These are phyloP conservation scores for Pyronema omphalodes DNA, from an alignment of 495 filamentous ascomycete genomes.

Conservation along the genomic window DNA sequence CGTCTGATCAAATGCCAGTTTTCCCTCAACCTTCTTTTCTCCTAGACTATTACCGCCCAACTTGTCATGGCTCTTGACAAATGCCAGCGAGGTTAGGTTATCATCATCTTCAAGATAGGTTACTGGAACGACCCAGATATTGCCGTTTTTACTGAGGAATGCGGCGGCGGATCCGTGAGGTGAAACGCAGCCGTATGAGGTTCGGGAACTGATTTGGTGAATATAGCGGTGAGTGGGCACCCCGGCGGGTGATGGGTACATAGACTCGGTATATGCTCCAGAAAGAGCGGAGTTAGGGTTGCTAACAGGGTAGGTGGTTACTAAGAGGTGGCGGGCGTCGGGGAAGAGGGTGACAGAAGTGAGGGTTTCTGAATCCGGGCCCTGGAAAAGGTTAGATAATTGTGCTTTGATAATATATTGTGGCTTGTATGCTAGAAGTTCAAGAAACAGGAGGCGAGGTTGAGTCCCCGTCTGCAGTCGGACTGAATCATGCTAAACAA, in stretches of 20 bases:
- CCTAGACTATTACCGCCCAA: slow-evolving; percentile 11
- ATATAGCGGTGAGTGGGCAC: slow-evolving; percentile 11
- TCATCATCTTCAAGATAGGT: slow-evolving; percentile 17
- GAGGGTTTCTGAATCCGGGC: slow-evolving; percentile 18
- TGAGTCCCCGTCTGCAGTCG: no score
- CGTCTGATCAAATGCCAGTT: slow-evolving; percentile 15
- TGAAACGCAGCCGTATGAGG: slow-evolving; percentile 13
- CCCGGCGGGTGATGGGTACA: slow-evolving; percentile 1
- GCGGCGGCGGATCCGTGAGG: slow-evolving; percentile 19
- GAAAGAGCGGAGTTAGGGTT: not conserved
- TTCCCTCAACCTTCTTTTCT: slow-evolving; percentile 8
- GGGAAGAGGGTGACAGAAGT: slow-evolving; percentile 17
- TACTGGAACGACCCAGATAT: slow-evolving; percentile 17
- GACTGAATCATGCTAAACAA: no score
- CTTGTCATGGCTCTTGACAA: slow-evolving; percentile 8
- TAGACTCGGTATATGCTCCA: slow-evolving; percentile 21
- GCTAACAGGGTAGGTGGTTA: slow-evolving; percentile 16
- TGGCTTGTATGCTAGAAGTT: not conserved
- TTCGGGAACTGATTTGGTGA: slow-evolving; percentile 17
- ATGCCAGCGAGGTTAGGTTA: slow-evolving; percentile 17
- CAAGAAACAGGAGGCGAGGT: not conserved
- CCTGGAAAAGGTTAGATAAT: slow-evolving; percentile 7
- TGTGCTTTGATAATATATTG: not conserved
- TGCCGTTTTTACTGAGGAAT: slow-evolving; percentile 20
- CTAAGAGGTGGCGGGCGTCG: slow-evolving; percentile 18